Percentiles rank a stretch among this genome's conserved stretches.
Evolutionary conservation across 345 rosid species (phyloP).

Genomic region (Turnera subulata): DNA sequence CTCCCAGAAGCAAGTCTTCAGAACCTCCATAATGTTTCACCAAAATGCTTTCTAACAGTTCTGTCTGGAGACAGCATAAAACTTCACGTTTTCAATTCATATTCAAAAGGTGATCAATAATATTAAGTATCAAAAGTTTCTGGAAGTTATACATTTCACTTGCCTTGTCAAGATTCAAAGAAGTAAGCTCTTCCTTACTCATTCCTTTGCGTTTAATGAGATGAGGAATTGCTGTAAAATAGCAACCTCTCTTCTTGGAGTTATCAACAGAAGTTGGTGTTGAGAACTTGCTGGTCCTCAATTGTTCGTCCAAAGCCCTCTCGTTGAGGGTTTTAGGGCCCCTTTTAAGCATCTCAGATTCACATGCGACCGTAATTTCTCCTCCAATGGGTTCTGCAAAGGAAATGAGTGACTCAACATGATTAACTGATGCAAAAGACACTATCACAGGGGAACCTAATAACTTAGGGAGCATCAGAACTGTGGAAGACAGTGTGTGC

Average conservation of each 20-base stretch:
- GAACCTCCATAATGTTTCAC: conserved; percentile 56
- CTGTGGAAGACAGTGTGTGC: background rate
- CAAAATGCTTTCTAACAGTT: conserved; percentile 57
- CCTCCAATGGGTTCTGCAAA: conserved; percentile 89
- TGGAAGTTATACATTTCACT: background rate
- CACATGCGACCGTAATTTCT: conserved; percentile 65
- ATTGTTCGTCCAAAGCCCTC: conserved; percentile 64
- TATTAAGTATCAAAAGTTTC: background rate
- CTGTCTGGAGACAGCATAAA: conserved; percentile 40
- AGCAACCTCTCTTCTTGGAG: conserved; percentile 51
- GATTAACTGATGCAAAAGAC: background rate
- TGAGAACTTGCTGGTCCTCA: conserved; percentile 51
- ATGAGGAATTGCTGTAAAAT: conserved; percentile 73
- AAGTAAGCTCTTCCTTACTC: conserved; percentile 60
- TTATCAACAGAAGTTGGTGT: conserved; percentile 30
- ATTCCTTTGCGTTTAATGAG: conserved; percentile 65
- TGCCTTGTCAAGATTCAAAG: conserved; percentile 94
- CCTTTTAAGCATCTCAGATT: conserved; percentile 42
- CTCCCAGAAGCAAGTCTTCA: conserved; percentile 84
- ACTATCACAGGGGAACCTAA: background rate
- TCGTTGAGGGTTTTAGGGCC: conserved; percentile 57
- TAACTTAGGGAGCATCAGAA: no score
- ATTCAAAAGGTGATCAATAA: background rate
- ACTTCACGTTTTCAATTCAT: conserved; percentile 14
- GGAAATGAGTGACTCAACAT: conserved; percentile 2